Evolutionary conservation across 2,329 filamentous ascomycete species (phyloP), one percentile per base, ranked within the genome.

Genomic region (Amesomyces nigricolor): DNA sequence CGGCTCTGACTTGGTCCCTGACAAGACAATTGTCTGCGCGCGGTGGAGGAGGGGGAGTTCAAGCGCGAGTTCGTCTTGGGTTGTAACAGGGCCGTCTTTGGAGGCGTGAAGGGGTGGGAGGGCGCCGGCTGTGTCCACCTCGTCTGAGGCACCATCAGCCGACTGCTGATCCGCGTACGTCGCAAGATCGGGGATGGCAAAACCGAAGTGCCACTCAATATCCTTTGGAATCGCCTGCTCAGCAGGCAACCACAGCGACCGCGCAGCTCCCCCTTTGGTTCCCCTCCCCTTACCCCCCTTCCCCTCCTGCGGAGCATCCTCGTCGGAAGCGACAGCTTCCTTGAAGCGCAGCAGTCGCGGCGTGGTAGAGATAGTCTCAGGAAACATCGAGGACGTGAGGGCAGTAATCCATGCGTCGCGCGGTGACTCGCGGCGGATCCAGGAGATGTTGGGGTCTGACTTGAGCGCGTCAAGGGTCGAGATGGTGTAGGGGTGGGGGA

Each of bases 401-500:
- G 81, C 80, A 9, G 75, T 74, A 54, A 96, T 76, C 91, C 91
- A 99, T 2, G 80, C 73, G 68, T 99, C 90, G 26, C 91, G 88
- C 30, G 78, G 72, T 0, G 87, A 85, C 53, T 86, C 74, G 56
- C 85, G 78, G 45, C 86, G 81, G 58, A 91, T 80, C 74, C 83
- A 87, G 7, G 75, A 70, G 1, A 86, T 72, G 47, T 86, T 85
- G 47, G 89, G 74, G 1, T 78, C 73, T 2, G 82, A 77, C 40
- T 81, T 77, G 56, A 83, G 78, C 60, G 83, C 78, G 56, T 83
- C 78, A 16, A 97, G 75, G 11, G 83, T 81, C 52, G 85, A 80
- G 42, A 90, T 77, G 1, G 91, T 96, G 75, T 91, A 95, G 0
- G 94, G 94, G 68, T 99, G 94, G 0, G 92, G 92, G 11, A 97